phyloP scores from a whole-genome alignment of 2,329 filamentous ascomycete species.

The Basipetospora chlamydospora region DNA sequence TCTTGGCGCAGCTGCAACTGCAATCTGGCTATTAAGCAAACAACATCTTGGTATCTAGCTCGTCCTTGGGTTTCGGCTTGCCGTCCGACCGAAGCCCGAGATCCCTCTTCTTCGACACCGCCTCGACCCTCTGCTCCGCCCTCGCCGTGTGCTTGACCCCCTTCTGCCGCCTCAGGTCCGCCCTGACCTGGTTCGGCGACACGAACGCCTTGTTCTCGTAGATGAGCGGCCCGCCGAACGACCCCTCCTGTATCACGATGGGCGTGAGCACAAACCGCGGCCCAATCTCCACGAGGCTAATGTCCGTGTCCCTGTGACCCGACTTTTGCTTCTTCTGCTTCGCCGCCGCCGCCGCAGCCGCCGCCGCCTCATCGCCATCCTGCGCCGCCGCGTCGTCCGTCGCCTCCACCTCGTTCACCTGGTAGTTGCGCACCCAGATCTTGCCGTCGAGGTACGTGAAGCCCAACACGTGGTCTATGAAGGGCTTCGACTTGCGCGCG shows the following conservation, averaged over 20 bases:
- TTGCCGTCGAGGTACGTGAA: conserved; percentile 86
- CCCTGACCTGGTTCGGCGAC: conserved; percentile 82
- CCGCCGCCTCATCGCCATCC: conserved; percentile 23
- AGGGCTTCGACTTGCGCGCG: conserved; percentile 83
- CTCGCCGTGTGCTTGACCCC: conserved; percentile 65
- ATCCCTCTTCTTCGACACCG: conserved; percentile 58
- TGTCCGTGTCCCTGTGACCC: conserved; percentile 49
- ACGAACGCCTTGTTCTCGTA: conserved; percentile 98
- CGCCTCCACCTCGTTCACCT: conserved; percentile 68
- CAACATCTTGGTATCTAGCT: conserved; percentile 61
- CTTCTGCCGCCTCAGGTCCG: conserved; percentile 64
- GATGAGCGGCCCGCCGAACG: conserved; percentile 89
- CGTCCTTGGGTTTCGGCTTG: conserved; percentile 46
- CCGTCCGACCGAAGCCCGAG: conserved; percentile 59
- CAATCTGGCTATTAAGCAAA: conserved; percentile 50
- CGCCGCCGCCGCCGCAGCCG: conserved; percentile 13
- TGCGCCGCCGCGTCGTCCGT: conserved; percentile 23
- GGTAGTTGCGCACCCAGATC: conserved; percentile 92
- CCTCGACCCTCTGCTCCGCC: conserved; percentile 58
- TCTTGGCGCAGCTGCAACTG: too few species aligned
- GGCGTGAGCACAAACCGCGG: conserved; percentile 86
- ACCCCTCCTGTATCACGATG: conserved; percentile 88
- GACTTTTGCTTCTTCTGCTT: conserved; percentile 23
- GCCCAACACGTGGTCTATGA: conserved; percentile 87
- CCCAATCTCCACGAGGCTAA: conserved; percentile 83